Evolutionary conservation across 1,284 basidiomycete genomes (phyloP).

Genomic region (Ustilago bromivora): DNA sequence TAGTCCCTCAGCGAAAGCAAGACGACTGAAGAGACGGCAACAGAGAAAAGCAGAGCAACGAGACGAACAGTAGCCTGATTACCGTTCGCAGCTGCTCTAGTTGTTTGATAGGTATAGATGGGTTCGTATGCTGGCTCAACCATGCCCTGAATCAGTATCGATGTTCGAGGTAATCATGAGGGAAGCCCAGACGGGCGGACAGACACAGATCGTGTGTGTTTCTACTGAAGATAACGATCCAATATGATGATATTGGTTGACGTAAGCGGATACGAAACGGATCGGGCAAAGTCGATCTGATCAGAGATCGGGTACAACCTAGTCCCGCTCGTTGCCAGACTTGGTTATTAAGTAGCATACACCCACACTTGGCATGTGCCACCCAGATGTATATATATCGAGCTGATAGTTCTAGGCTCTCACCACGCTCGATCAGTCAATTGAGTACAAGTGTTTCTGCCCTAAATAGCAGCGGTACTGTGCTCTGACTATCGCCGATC

Average conservation of each 20-base stretch:
- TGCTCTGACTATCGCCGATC: not conserved
- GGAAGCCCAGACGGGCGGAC: not conserved
- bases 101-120: slow-evolving; percentile 35
- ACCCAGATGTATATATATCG: too few species aligned
- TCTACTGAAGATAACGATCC: not conserved
- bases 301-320: too few species aligned
- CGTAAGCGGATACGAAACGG: too few species aligned
- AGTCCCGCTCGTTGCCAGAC: too few species aligned
- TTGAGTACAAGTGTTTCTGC: too few species aligned
- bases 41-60: slow-evolving; percentile 28
- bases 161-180: not conserved
- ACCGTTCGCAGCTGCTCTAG: slow-evolving; percentile 23
- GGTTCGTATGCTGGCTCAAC: slow-evolving; percentile 26
- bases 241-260: not conserved
- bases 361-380: too few species aligned
- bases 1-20: slow-evolving; percentile 37
- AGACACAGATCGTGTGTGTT: not conserved
- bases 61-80: slow-evolving; percentile 32
- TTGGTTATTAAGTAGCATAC: too few species aligned
- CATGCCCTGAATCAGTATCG: slow-evolving; percentile 14
- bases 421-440: too few species aligned
- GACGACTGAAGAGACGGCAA: slow-evolving; percentile 37
- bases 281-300: too few species aligned
- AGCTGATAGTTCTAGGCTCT: too few species aligned
- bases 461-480: not conserved